Evolutionary conservation across 2,329 filamentous ascomycete species (phyloP).

Genomic region (Xylaria sp.): DNA sequence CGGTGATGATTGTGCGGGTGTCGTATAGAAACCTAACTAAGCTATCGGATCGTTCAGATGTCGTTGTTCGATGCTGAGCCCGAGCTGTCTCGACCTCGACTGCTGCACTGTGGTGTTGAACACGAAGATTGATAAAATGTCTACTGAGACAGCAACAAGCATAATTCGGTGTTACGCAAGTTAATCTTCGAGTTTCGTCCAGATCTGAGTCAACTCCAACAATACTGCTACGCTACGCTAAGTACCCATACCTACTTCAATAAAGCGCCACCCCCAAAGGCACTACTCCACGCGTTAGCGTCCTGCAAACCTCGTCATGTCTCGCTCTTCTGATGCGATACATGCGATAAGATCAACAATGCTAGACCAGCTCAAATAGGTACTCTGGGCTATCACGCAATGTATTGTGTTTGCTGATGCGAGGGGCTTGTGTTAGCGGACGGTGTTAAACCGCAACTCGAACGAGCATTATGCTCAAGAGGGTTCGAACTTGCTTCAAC

Average conservation of each 20-base stretch:
- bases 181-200: neutral
- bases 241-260: neutral
- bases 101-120: too few species aligned
- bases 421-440: neutral
- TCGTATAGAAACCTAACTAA: neutral
- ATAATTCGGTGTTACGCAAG: neutral
- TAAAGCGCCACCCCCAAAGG: conserved; percentile 16
- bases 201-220: neutral
- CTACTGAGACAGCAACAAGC: neutral
- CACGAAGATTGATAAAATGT: neutral
- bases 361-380: neutral
- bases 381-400: neutral
- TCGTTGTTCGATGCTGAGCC: too few species aligned
- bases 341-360: neutral
- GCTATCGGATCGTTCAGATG: too few species aligned
- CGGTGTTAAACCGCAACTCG: neutral
- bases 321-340: neutral
- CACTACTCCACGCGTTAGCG: neutral
- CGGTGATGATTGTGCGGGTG: neutral
- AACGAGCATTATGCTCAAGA: neutral
- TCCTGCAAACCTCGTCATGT: neutral
- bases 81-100: too few species aligned
- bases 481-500: conserved; percentile 26
- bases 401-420: neutral
- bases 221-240: conserved; percentile 2